These are phyloP conservation scores for Zoysia pacifica DNA, from an alignment of 176 grass and related monocot genomes.

Conservation along the genomic window DNA sequence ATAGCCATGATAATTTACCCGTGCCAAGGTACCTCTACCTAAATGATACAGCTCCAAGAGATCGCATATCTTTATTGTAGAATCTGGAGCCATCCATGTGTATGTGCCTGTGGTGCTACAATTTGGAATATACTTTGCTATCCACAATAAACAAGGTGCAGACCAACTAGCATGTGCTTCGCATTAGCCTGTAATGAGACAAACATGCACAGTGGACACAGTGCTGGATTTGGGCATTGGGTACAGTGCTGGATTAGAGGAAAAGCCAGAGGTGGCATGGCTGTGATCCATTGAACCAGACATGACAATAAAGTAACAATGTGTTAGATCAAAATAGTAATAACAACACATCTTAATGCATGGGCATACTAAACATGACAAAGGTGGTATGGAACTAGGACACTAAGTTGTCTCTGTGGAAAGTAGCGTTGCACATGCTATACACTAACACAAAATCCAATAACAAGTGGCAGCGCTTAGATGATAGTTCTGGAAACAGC, in stretches of 20 bases:
- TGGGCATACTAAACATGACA: conserved; percentile 15
- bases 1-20: conserved; percentile 1
- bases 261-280: conserved; percentile 4
- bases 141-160: conserved; percentile 34
- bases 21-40: conserved; percentile 20
- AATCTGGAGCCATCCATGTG: conserved; percentile 60
- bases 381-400: conserved; percentile 14
- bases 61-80: conserved; percentile 32
- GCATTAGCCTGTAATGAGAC: conserved; percentile 43
- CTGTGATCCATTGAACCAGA: conserved; percentile 30
- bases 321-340: conserved; percentile 19
- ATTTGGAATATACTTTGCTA: conserved; percentile 49
- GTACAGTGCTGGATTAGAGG: conserved; percentile 7
- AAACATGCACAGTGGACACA: conserved; percentile 8
- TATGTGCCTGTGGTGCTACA: conserved; percentile 25
- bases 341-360: conserved; percentile 8
- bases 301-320: conserved; percentile 17
- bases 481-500: conserved; percentile 1
- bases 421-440: conserved; percentile 38
- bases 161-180: conserved; percentile 44
- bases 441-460: conserved; percentile 22
- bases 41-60: conserved; percentile 29
- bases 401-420: conserved; percentile 21
- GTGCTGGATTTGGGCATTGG: conserved; percentile 17
- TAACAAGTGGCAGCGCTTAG: not conserved